phyloP scores from a whole-genome alignment of 768 basidiomycete genomes.

The Xerocomellus amylosporus region DNA sequence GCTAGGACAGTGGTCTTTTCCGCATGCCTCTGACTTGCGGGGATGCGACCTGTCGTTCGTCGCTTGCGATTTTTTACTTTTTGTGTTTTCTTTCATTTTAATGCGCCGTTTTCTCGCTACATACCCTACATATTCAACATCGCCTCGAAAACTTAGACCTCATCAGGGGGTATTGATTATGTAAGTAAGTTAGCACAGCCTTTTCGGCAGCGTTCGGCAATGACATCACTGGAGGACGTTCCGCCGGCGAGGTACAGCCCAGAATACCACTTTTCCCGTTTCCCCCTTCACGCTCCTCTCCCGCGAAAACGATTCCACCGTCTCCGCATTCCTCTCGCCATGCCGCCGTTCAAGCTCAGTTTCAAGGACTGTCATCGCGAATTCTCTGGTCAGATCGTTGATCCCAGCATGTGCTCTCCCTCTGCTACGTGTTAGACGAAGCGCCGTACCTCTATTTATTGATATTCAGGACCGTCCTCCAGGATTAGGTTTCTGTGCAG shows the following conservation, averaged over 20 bases:
- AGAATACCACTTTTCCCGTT: too few species aligned
- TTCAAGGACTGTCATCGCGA: background rate
- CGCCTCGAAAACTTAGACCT: too few species aligned
- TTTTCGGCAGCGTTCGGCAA: background rate
- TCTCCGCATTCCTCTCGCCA: too few species aligned
- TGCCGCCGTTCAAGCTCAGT: too few species aligned
- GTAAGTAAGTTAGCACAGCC: background rate
- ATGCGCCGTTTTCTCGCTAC: background rate
- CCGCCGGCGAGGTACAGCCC: too few species aligned
- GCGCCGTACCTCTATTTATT: background rate
- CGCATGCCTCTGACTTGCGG: background rate
- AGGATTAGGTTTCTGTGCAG: too few species aligned
- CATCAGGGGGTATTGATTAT: background rate
- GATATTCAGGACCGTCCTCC: too few species aligned
- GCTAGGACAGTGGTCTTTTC: background rate
- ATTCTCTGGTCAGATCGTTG: background rate
- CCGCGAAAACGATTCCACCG: too few species aligned
- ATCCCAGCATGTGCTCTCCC: background rate
- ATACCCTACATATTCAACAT: background rate
- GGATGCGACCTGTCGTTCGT: background rate
- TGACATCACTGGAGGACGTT: too few species aligned
- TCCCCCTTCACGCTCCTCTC: too few species aligned
- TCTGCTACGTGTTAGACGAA: background rate
- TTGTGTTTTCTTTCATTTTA: background rate
- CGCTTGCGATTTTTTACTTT: background rate